A percentile compares a stretch with the other conserved stretches of the same genome.
Conservation (phyloP, 1,139 yeast genomes). For the Yamadazyma mexicana region DNA sequence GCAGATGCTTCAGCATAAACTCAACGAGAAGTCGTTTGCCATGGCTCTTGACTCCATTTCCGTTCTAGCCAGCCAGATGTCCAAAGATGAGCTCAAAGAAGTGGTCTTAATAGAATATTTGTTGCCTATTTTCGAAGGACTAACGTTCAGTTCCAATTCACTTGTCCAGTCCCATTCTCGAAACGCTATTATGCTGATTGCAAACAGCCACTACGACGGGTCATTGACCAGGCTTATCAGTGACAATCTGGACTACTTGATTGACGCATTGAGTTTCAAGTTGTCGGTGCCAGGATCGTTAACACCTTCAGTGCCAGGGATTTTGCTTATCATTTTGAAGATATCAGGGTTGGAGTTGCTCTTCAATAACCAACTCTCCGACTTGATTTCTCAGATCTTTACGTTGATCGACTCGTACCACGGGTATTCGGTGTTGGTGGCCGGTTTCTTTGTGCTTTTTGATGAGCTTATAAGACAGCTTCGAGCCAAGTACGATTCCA, state of each 20-base stretch:
- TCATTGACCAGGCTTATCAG: slow-evolving; percentile 56
- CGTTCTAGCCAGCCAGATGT: slow-evolving; percentile 21
- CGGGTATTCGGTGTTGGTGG: slow-evolving; percentile 71
- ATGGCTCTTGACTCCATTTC: slow-evolving; percentile 36
- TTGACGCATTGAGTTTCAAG: slow-evolving; percentile 71
- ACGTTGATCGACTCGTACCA: slow-evolving; percentile 79
- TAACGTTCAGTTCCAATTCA: slow-evolving; percentile 30
- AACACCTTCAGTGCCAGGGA: slow-evolving; percentile 72
- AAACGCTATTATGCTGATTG: slow-evolving; percentile 33
- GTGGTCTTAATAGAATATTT: slow-evolving; percentile 34
- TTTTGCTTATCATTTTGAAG: slow-evolving; percentile 63
- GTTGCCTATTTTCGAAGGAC: slow-evolving; percentile 34
- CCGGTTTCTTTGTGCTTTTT: slow-evolving; percentile 74
- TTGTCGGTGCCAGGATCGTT: slow-evolving; percentile 63
- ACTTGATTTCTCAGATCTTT: slow-evolving; percentile 72
- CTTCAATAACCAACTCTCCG: slow-evolving; percentile 57
- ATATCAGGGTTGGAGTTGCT: slow-evolving; percentile 70
- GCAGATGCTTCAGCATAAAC: slow-evolving; percentile 16
- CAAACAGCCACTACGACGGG: slow-evolving; percentile 55
- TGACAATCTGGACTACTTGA: slow-evolving; percentile 75
- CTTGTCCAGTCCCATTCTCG: slow-evolving; percentile 33
- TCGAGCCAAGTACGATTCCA: slow-evolving; percentile 28
- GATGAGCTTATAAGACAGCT: slow-evolving; percentile 62
- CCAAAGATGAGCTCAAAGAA: slow-evolving; percentile 29
- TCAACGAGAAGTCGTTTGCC: slow-evolving; percentile 25